Conservation (phyloP, 2,329 filamentous ascomycete species). For the Colletotrichum trifolii region DNA sequence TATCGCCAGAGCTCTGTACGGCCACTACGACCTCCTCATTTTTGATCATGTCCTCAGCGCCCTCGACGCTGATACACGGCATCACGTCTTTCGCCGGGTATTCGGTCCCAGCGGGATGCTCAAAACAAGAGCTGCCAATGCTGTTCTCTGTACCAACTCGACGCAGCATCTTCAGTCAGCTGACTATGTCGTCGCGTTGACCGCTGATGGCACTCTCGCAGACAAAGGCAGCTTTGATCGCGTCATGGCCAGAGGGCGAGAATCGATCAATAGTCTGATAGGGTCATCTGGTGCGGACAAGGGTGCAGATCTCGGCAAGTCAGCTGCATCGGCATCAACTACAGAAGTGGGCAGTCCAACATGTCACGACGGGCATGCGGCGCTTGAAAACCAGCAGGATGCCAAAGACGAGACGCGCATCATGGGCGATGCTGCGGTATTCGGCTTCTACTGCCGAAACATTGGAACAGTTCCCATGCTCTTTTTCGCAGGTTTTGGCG, state of each 20-base stretch:
- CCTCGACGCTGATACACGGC: constrained; percentile 47
- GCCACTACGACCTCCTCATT: constrained; percentile 43
- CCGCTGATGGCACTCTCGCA: constrained; percentile 49
- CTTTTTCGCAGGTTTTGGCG: constrained; percentile 2
- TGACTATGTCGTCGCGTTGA: constrained; percentile 53
- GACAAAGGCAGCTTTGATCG: constrained; percentile 54
- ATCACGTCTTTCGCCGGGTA: constrained; percentile 44
- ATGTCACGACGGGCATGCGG: neutral
- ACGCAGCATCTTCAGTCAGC: neutral
- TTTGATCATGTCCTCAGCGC: constrained; percentile 50
- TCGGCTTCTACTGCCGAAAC: constrained; percentile 14
- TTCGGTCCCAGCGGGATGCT: constrained; percentile 42
- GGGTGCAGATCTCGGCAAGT: too few species aligned
- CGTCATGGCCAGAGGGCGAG: constrained; percentile 46
- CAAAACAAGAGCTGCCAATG: neutral
- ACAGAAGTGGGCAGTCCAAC: neutral
- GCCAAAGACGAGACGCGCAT: neutral
- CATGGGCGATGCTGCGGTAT: constrained; percentile 11
- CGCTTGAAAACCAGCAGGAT: neutral
- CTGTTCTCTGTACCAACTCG: neutral
- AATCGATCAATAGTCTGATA: constrained; percentile 50
- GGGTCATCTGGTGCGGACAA: neutral
- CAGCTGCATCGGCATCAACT: neutral
- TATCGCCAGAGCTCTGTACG: constrained; percentile 47
- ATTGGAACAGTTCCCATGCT: constrained; percentile 2